Evolutionary conservation across 2,329 filamentous ascomycete species (phyloP).

Genomic region (Aureobasidium subglaciale): DNA sequence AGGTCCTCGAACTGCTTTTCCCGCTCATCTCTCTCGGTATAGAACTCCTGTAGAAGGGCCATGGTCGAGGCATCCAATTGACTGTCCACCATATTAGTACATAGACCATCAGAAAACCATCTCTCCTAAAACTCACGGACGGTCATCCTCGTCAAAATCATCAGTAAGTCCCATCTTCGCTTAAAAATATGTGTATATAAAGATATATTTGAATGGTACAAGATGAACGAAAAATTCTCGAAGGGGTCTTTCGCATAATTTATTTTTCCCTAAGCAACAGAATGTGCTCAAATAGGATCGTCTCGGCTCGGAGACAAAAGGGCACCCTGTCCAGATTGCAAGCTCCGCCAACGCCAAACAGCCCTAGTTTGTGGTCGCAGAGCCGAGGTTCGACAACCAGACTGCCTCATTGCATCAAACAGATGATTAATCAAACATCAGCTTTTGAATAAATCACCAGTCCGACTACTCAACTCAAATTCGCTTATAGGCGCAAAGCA

Average conservation of each 20-base stretch:
- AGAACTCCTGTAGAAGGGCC: conserved; percentile 65
- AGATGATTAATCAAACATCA: background rate
- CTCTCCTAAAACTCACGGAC: conserved; percentile 14
- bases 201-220: background rate
- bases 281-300: background rate
- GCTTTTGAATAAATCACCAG: no score
- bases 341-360: no score
- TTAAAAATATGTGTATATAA: background rate
- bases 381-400: background rate
- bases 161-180: background rate
- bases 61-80: conserved; percentile 60
- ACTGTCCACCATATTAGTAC: conserved; percentile 31
- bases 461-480: no score
- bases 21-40: conserved; percentile 61
- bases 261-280: background rate
- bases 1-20: conserved; percentile 62
- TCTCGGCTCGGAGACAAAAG: background rate
- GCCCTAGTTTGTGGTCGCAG: background rate
- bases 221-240: background rate
- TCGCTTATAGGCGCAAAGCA: no score
- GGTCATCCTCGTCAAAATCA: conserved; percentile 18
- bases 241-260: background rate
- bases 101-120: background rate
- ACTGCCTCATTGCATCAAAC: background rate
- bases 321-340: background rate